Percentiles rank a stretch among this genome's conserved stretches.
Evolutionary conservation across 2,329 filamentous ascomycete genomes (phyloP).

Genomic region (Fusarium proliferatum): DNA sequence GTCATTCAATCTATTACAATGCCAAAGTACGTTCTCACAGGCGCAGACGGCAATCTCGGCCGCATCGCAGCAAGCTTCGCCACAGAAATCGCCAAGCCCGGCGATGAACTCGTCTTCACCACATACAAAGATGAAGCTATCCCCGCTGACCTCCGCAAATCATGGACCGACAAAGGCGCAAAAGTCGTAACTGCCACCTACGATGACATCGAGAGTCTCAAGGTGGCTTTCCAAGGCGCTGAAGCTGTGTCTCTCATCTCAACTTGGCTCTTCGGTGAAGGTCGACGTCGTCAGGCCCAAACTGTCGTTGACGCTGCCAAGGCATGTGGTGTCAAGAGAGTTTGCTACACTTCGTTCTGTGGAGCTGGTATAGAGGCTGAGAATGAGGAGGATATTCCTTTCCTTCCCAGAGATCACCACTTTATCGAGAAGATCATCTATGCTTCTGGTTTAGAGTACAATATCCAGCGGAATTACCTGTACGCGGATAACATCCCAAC

Average conservation of each 20-base stretch:
- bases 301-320: slow-evolving; percentile 40
- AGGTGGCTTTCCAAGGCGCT: slow-evolving; percentile 39
- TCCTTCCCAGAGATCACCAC: slow-evolving; percentile 40
- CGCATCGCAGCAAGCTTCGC: slow-evolving; percentile 39
- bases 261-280: slow-evolving; percentile 41
- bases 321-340: slow-evolving; percentile 35
- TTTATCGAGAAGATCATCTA: slow-evolving; percentile 41
- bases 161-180: slow-evolving; percentile 38
- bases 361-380: slow-evolving; percentile 40
- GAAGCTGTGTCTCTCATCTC: slow-evolving; percentile 42
- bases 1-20: slow-evolving; percentile 1
- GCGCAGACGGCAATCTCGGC: slow-evolving; percentile 42
- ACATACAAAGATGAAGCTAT: slow-evolving; percentile 40
- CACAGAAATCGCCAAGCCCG: slow-evolving; percentile 35
- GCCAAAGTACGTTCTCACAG: slow-evolving; percentile 43
- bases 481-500: slow-evolving; percentile 41
- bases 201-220: slow-evolving; percentile 40
- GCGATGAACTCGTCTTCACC: slow-evolving; percentile 39
- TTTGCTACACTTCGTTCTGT: slow-evolving; percentile 42
- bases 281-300: slow-evolving; percentile 33
- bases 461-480: slow-evolving; percentile 41
- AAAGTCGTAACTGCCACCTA: slow-evolving; percentile 37
- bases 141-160: slow-evolving; percentile 15
- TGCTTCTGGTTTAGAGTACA: slow-evolving; percentile 37
- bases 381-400: slow-evolving; percentile 43